Base-by-base conservation (phyloP, 1,284 basidiomycete genomes). In the Ceratobasidium sp. region DNA sequence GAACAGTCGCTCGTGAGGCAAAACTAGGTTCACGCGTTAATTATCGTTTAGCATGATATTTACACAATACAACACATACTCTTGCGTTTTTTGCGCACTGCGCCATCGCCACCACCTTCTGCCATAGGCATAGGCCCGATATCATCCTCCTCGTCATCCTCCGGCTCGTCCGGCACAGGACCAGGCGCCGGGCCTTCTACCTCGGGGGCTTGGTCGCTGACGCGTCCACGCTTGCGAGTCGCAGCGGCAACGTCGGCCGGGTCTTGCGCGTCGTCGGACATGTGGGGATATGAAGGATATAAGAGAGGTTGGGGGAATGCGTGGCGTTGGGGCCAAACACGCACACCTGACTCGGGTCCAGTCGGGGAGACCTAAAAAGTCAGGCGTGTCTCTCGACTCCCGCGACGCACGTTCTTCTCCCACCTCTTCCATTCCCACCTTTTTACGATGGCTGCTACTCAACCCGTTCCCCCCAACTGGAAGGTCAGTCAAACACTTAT, bases 391-490 rank as follows among this genome's bases (percentile, higher is more conserved):
- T 23, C n/a, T 18, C n/a, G n/a, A 5, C 47, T 50, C 8, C 26
- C n/a, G 11, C 28, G 26, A 23, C 21, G 21, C 32, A 41, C 46
- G 28, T 9, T n/a, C 28, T 47, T 46, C 43, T 46, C 66, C 26
- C 54, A 58, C 58, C 43, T 46, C 58, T 47, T 50, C 62, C 49
- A 69, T 32, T 21, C 52, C 14, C 43, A 21, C 26, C 28, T 18
- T 46, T 23, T 28, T 35, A 38, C 32, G 77, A 94, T 94, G 92
- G 91, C 91, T 82, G 86, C 92, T 77, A 92, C 93, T 80, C 93
- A 94, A 80, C 93, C 93, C 76, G 93, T 96, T 79, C 94, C 94
- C 83, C 94, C 94, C 74, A 94, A 92, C 80, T 96, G 94, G 93
- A 95, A 95, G 90, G 94, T 91, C 79, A 52, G 82, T 80, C 7